A percentile compares a stretch with the other conserved stretches of the same genome.
phyloP scores from a whole-genome alignment of 768 basidiomycete species.

The Sarcomyxa edulis region DNA sequence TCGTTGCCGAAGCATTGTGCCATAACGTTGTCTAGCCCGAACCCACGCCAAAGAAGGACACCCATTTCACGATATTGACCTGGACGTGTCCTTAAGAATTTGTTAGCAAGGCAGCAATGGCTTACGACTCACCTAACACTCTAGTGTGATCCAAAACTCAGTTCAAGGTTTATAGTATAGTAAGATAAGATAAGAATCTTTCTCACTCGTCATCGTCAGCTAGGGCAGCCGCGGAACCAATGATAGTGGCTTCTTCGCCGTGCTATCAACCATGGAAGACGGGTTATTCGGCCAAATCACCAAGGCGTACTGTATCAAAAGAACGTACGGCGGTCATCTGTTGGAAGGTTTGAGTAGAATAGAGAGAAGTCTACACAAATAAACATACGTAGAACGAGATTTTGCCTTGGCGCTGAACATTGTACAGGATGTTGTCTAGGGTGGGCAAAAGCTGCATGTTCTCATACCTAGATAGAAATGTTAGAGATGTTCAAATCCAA shows the following conservation, averaged over 20 bases:
- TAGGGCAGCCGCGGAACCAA: slow-evolving; percentile 86
- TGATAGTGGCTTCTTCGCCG: slow-evolving; percentile 88
- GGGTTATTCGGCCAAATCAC: background rate
- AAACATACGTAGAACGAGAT: slow-evolving; percentile 80
- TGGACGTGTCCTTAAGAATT: slow-evolving; percentile 20
- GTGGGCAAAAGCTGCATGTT: slow-evolving; percentile 77
- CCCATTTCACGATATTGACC: slow-evolving; percentile 94
- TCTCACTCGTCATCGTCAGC: slow-evolving; percentile 80
- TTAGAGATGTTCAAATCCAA: background rate
- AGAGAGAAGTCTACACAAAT: background rate
- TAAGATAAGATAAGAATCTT: background rate
- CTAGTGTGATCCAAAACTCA: slow-evolving; percentile 26
- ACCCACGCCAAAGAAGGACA: slow-evolving; percentile 85
- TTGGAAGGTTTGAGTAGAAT: slow-evolving; percentile 2
- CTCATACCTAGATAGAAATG: slow-evolving; percentile 47
- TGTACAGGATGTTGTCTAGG: slow-evolving; percentile 85
- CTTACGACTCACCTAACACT: slow-evolving; percentile 56
- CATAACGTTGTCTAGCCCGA: slow-evolving; percentile 76
- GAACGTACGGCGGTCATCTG: slow-evolving; percentile 79
- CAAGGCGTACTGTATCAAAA: background rate
- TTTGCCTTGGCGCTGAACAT: slow-evolving; percentile 91
- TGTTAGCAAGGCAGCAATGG: background rate
- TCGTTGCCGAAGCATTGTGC: slow-evolving; percentile 87
- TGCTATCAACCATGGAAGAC: slow-evolving; percentile 38
- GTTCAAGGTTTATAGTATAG: background rate